Base-by-base conservation (phyloP, 163 green algal species). In the Chlorella variabilis region DNA sequence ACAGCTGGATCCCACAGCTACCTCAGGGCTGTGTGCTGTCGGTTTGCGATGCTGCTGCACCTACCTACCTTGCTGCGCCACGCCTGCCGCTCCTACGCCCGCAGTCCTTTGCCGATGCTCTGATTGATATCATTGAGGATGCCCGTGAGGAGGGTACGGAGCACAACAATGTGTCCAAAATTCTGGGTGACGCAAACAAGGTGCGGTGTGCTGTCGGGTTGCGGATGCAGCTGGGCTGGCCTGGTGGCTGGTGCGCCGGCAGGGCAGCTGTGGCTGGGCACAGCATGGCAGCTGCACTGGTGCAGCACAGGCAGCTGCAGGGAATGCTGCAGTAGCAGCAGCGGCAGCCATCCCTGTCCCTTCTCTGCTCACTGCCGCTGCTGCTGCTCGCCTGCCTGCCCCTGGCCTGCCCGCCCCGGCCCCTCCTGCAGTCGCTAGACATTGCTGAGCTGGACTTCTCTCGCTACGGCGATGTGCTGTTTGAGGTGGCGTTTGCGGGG, bases 401-500 rank as follows among this genome's bases (percentile, higher is more conserved):
- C 4, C 33, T 21, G 21, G 18, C 33, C 13, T 48, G 8, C 27
- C 39, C 31, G 33, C 4, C 17, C 25, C 25, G 13, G n/a, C 45
- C 68, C 18, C 23, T 17, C 54, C 33, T 61, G 39, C 88, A 92
- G 84, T 75, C 84, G 13, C 80, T 96, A 41, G 91, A 95, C 49
- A 56, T 59, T 25, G 90, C 88, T 27, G 93, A 98, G 49, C 90
- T 99, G 13, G 96, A 99, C 84, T 99, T 98, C 80, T 95, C 87
- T 5, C 91, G 96, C 41, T 99, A 99, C 95, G 95, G 95, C 42
- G 96, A 99, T 76, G 98, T 95, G 3, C 89, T 99, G 29, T 99
- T 99, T 82, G 96, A 99, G 93, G 93, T 98, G 59, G 87, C 96
- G 7, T 98, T 98, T 85, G 93, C 91, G 27, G 96, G 96, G 36